Evolutionary conservation across 768 basidiomycete species (phyloP), one percentile per base, ranked within the genome.

Genomic region (Lanmaoa pseudosensibilis): DNA sequence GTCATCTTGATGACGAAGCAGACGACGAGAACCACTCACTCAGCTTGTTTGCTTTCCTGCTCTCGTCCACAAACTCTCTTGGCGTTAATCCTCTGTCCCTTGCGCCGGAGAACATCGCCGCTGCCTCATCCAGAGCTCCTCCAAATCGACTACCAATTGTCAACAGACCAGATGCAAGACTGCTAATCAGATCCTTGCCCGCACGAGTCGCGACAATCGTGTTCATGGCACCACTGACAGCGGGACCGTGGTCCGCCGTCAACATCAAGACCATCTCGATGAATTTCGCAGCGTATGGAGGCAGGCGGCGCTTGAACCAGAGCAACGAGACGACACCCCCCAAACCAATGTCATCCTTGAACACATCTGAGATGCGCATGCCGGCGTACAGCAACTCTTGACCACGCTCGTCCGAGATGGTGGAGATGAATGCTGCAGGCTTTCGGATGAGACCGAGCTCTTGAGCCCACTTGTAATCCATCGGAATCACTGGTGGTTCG

Each of bases 401-500:
- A 1, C 97, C 97, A 69, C 96, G 91, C 81, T 98, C 97, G 76
- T 99, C 97, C 47, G 94, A 97, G 77, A 98, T 99, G 62, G 97
- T 97, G 33, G 94, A 97, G 80, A 97, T 96, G 81, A 96, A 97
- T 3, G 97, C 94, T 38, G 96, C 95, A 19, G 95, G 97, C 78
- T 98, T 98, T 72, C 96, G 89, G 78, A 98, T 95, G 70, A 99
- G 86, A 55, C 96, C 96, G 53, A 98, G 87, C 78, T 97, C 94
- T 77, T 95, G 92, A 36, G 95, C 95, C 96, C 96, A 98, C 81
- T 98, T 98, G 87, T 98, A 99, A 78, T 99, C 96, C 93, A 98
- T 98, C n/a, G 96, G 96, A 71, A 98, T 98, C 55, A 90, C 86
- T 11, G 96, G 96, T 5, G 95, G 94, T 23, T 94, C 91, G 52